These are phyloP conservation scores for Backusella morwellensis DNA, from an alignment of 192 early-diverging fungal genomes.

Conservation along the genomic window DNA sequence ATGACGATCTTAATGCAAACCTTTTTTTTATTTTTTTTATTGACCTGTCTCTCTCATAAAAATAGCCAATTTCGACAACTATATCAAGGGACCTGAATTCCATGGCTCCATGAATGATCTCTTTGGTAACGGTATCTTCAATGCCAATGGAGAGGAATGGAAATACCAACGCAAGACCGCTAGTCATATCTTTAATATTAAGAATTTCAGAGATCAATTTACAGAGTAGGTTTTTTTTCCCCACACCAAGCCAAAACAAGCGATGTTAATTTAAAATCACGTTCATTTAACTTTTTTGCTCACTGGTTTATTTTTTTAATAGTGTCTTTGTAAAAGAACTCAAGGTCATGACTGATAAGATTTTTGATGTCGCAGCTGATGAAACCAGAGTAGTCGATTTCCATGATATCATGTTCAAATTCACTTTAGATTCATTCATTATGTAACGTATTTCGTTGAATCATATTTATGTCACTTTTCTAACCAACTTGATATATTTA, in stretches of 20 bases:
- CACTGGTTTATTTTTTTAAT: neutral
- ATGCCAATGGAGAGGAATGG: conserved; percentile 67
- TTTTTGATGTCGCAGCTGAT: conserved; percentile 31
- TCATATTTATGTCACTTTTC: neutral
- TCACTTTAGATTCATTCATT: conserved; percentile 47
- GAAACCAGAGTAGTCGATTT: conserved; percentile 36
- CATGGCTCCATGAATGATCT: conserved; percentile 45
- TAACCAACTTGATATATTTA: neutral
- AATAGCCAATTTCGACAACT: conserved; percentile 37
- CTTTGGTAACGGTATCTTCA: conserved; percentile 71
- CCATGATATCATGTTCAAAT: conserved; percentile 44
- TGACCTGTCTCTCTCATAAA: neutral
- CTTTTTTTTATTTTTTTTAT: neutral
- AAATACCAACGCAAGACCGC: conserved; percentile 55
- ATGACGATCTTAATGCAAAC: neutral
- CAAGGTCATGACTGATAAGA: conserved; percentile 13
- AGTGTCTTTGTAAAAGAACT: conserved; percentile 38
- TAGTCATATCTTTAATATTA: conserved; percentile 36
- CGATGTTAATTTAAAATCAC: neutral
- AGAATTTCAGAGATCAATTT: conserved; percentile 39
- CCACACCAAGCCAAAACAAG: neutral
- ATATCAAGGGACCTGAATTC: conserved; percentile 41
- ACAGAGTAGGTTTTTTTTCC: conserved; percentile 29
- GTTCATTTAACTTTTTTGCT: neutral
- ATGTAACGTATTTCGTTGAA: conserved; percentile 17